Base-by-base conservation (phyloP, 345 rosid genomes). In the Euphorbia peplus region DNA sequence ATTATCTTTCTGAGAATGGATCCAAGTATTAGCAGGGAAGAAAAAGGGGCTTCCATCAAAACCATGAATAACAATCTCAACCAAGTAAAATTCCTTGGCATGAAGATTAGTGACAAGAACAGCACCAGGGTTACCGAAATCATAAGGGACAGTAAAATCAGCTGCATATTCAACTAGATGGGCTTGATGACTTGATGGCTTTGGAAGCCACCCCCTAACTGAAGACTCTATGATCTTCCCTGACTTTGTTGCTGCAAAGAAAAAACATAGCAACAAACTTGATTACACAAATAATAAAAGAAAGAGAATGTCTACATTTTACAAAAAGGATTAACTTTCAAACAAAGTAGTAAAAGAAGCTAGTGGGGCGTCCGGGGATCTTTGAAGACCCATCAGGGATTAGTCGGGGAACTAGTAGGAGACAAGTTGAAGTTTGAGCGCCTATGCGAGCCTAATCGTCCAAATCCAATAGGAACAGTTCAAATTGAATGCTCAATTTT, bases 11-110 rank as follows among this genome's bases (percentile, higher is more conserved):
- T 67, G 81, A 3, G 95, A 81, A 54, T 91, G 98, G 60, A 93
- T 88, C 98, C 96, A 91, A 0, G 97, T 88, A 75, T 87, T 84
- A 28, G 84, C 97, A 19, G 92, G 86, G 72, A 89, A 89, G 80
- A 84, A 87, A 47, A 82, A 30, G 18, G 91, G 91, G 52, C 91
- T 88, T 46, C 64, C 83, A 68, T 70, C 74, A 26, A 86, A 88
- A 71, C 93, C 97, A 28, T 78, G 86, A 60, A 91, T 73, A 8
- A 80, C 82, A 69, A 95, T 81, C 77, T 87, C 92, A 37, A 80
- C 55, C 71, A 95, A 80, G 76, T 87, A 84, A 66, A 93, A 80
- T 79, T 93, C 98, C 47, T 87, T 82, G 75, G 80, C 72, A 30
- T 78, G 97, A 69, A 82, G 87, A 82, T 93, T 91, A 46, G 90